Base-by-base conservation (phyloP, 768 basidiomycete genomes). In the Phanerochaete carnosa region DNA sequence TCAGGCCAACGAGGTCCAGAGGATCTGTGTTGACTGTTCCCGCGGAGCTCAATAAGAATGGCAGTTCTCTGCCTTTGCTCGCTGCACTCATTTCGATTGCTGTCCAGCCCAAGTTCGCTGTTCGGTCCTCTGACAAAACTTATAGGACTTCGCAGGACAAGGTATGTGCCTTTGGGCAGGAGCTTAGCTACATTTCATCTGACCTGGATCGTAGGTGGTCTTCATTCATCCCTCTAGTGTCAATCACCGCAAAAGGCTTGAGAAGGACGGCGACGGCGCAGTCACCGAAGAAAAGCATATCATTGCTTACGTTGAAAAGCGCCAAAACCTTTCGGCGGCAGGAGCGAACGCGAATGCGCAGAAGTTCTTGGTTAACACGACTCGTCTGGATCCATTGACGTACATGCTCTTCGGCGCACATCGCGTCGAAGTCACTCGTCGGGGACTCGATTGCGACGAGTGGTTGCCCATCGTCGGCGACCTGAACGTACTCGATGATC, bases 401-500 rank as follows among this genome's bases (percentile, higher is more conserved):
- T 96, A 95, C 71, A 80, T 96, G 72, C 79, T 98, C 12, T 96
- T 98, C 66, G 95, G 95, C 6, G 94, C 94, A 0, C 86, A 92
- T 72, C 82, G 87, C 53, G 80, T 95, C 30, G 75, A 83, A 61
- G 85, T 90, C 45, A 83, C 83, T 0, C 82, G 85, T 39, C 80
- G 83, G 19, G 92, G 94, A 6, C 72, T 98, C 53, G 87, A 89
- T 68, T 95, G 93, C 68, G 95, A 98, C 68, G 86, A 84, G 46
- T 98, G 95, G 95, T 75, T 98, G 12, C 92, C 94, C 23, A 81
- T 95, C 49, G 80, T 88, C 37, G 91, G 91, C 47, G 52, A 43
- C 63, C 65, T 88, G 53, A 80, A 88, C 66, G 83, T 85, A 1
- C 74, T 97, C 66, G 92, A 95, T 69, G 87, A 94, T 64, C 76